Base-by-base conservation (phyloP, 306 rosid genomes). In the Mimosa bimucronata region DNA sequence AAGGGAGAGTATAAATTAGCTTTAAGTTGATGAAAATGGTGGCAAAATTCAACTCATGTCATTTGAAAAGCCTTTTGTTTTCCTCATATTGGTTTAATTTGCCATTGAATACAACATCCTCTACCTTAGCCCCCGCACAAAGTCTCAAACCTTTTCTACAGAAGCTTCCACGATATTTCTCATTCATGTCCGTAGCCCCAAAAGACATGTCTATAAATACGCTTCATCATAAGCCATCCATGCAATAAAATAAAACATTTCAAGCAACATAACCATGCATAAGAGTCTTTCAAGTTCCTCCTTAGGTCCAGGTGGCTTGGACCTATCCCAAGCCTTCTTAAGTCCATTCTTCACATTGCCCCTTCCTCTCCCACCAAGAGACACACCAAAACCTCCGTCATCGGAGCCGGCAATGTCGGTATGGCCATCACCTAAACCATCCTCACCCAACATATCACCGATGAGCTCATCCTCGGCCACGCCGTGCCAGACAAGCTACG, bases 381-480 rank as follows among this genome's bases (percentile, higher is more conserved):
- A 68, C 90, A 87, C 79, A 81, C 67, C 69, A 94, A 94, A 85
- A 89, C 90, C 88, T 90, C 98, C 62, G 97, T 92, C 57, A 83
- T 94, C 75, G 97, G 97, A 10, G 91, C 87, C 48, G 98, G 98
- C 7, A 94, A 94, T 61, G 98, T 94, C 9, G 98, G 98, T 19
- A 94, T 94, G 98, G 98, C 98, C 79, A 94, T 94, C 0, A 94
- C 97, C 21, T 97, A 94, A 53, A 94, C 97, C 81, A 91, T 92
- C 86, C 91, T 94, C 74, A 91, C 97, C 10, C 97, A 92, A 55
- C 94, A 87, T 85, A 86, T 94, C 42, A 73, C 87, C 72, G 97
- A 91, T 52, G 97, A 92, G 86, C 93, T 94, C 71, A 87, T 83
- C 84, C 94, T 94, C 80, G 83, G 92, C 71, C 97, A 94, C 70